These are phyloP conservation scores for Breviolum minutum DNA, from an alignment of 73 alveolate genomes.

Conservation along the genomic window DNA sequence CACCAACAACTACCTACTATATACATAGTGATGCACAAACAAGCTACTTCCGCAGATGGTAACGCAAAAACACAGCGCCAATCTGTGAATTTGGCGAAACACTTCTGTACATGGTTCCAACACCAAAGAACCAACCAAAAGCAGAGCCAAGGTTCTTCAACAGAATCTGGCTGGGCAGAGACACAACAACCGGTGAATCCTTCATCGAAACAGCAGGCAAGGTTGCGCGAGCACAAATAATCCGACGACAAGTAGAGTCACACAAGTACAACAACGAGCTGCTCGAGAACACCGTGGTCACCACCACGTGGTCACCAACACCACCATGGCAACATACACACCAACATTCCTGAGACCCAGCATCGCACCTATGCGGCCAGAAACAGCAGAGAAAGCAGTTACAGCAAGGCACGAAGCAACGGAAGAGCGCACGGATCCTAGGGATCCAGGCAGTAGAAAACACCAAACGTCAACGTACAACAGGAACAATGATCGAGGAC, in stretches of 20 bases:
- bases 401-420: not conserved
- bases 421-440: not conserved
- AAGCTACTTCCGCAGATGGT: conserved; percentile 7
- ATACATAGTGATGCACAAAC: not conserved
- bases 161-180: not conserved
- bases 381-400: not conserved
- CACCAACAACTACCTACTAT: not conserved
- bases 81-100: conserved; percentile 37
- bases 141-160: not conserved
- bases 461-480: not conserved
- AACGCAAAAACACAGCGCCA: not conserved
- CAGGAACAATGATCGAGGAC: not conserved
- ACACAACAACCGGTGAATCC: not conserved
- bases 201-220: not conserved
- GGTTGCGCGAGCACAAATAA: not conserved
- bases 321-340: not conserved
- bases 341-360: not conserved
- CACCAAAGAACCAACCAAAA: not conserved
- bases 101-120: not conserved
- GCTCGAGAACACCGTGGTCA: not conserved
- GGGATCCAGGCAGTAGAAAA: too few species aligned
- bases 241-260: not conserved
- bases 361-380: not conserved
- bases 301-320: not conserved
- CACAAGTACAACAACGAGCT: not conserved